A percentile compares a stretch with the other conserved stretches of the same genome.
Conservation (phyloP, 1,284 basidiomycete genomes). For the Moniliophthora roreri region DNA sequence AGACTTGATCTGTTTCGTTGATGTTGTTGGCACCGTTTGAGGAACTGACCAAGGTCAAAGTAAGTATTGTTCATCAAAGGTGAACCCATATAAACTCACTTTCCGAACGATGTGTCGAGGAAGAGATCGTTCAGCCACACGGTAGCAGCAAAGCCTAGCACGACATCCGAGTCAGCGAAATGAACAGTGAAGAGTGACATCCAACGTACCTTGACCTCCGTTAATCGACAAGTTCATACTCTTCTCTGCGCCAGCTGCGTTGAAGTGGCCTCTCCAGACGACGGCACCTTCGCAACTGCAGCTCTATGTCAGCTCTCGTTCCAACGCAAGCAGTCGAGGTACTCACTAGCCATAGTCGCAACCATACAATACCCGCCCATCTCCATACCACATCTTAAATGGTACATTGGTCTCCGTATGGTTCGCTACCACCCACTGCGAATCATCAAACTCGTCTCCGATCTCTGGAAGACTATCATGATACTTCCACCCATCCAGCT, state of each 20-base stretch:
- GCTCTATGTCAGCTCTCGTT: neutral
- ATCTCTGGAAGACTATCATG: slow-evolving; percentile 73
- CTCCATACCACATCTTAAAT: slow-evolving; percentile 65
- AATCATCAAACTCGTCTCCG: slow-evolving; percentile 52
- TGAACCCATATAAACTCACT: neutral
- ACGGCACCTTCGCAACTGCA: slow-evolving; percentile 74
- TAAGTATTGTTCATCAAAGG: neutral
- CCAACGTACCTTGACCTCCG: slow-evolving; percentile 67
- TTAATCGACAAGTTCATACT: slow-evolving; percentile 74
- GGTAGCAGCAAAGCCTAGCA: slow-evolving; percentile 34
- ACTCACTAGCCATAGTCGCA: slow-evolving; percentile 67
- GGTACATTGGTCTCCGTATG: slow-evolving; percentile 72
- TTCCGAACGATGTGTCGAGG: slow-evolving; percentile 4
- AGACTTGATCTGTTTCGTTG: slow-evolving; percentile 63
- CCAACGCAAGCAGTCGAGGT: neutral
- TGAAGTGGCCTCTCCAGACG: slow-evolving; percentile 81
- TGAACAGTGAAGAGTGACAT: neutral
- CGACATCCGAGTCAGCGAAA: neutral
- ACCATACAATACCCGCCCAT: slow-evolving; percentile 73
- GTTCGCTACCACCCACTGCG: slow-evolving; percentile 62
- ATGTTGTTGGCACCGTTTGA: slow-evolving; percentile 57
- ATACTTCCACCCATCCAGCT: slow-evolving; percentile 65
- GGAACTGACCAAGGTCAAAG: slow-evolving; percentile 59
- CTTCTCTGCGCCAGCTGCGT: slow-evolving; percentile 52
- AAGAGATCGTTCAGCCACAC: slow-evolving; percentile 8